phyloP scores from a whole-genome alignment of 1,139 yeast genomes.

The Blastobotrys elegans region DNA sequence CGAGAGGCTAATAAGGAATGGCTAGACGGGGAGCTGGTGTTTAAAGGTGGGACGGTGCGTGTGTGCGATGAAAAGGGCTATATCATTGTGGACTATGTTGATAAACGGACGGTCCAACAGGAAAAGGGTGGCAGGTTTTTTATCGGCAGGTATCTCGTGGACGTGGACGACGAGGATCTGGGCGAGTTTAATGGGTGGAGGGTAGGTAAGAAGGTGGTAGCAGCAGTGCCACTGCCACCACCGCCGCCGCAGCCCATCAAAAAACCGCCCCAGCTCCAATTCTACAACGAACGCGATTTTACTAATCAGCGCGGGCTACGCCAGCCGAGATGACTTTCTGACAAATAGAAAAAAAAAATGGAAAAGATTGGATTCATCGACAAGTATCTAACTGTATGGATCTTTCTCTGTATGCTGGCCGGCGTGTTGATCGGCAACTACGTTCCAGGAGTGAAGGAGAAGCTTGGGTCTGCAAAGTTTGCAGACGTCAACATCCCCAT shows the following conservation, averaged over 20 bases:
- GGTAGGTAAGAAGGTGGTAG: neutral
- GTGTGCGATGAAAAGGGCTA: conserved; percentile 39
- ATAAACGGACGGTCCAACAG: neutral
- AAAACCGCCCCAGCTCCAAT: neutral
- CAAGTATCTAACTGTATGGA: conserved; percentile 30
- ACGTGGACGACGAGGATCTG: conserved; percentile 7
- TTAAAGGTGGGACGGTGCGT: conserved; percentile 45
- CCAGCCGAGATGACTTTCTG: too few relatives aligned
- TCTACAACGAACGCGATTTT: neutral
- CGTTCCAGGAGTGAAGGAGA: conserved; percentile 25
- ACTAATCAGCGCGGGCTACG: neutral
- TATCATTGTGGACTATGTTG: neutral
- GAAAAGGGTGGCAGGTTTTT: conserved; percentile 7
- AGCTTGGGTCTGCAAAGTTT: conserved; percentile 26
- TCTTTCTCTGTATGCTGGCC: conserved; percentile 30
- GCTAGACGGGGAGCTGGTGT: conserved; percentile 49
- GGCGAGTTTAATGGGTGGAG: conserved; percentile 2
- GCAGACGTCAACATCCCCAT: conserved; percentile 41
- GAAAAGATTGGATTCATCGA: conserved; percentile 23
- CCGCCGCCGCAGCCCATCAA: too few relatives aligned
- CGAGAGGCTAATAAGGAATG: conserved; percentile 44
- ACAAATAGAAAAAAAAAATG: neutral
- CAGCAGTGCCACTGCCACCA: neutral
- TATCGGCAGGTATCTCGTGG: conserved; percentile 7
- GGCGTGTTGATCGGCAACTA: conserved; percentile 32